These are phyloP conservation scores for Cornus suecica DNA, from an alignment of 148 eudicot genomes.

Conservation along the genomic window DNA sequence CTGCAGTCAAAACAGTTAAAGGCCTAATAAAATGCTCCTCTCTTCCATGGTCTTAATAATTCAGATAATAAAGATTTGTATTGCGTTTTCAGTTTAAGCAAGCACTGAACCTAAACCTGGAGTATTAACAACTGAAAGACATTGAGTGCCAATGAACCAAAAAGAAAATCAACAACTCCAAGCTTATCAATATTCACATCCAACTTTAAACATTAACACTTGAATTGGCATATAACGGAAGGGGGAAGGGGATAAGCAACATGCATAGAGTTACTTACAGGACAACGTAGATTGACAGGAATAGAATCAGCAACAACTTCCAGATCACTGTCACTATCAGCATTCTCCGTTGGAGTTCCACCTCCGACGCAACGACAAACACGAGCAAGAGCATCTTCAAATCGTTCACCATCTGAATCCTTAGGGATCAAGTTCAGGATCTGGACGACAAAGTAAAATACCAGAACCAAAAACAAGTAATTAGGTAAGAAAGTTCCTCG, in stretches of 20 bases:
- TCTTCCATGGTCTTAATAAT: neutral
- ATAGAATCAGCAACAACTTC: slow-evolving; percentile 75
- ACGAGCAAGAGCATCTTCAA: slow-evolving; percentile 68
- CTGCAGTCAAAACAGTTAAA: neutral
- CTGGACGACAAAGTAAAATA: slow-evolving; percentile 25
- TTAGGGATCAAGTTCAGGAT: slow-evolving; percentile 57
- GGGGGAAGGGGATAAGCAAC: no score
- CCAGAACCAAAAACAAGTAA: neutral
- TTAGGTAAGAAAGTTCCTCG: neutral
- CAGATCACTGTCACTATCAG: slow-evolving; percentile 75
- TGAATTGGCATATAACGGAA: no score
- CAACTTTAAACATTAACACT: neutral
- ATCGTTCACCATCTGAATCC: slow-evolving; percentile 60
- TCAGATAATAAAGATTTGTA: neutral
- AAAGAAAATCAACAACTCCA: neutral
- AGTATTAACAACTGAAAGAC: neutral
- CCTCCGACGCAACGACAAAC: slow-evolving; percentile 74
- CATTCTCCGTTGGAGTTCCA: slow-evolving; percentile 58
- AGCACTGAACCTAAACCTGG: neutral
- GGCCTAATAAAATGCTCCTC: neutral
- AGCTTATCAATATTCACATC: neutral
- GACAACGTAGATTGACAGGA: slow-evolving; percentile 67
- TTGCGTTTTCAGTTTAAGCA: neutral
- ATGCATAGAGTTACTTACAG: slow-evolving; percentile 45
- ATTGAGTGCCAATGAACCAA: neutral